phyloP scores from a whole-genome alignment of 129 eudicot species.

The Tanacetum coccineum region DNA sequence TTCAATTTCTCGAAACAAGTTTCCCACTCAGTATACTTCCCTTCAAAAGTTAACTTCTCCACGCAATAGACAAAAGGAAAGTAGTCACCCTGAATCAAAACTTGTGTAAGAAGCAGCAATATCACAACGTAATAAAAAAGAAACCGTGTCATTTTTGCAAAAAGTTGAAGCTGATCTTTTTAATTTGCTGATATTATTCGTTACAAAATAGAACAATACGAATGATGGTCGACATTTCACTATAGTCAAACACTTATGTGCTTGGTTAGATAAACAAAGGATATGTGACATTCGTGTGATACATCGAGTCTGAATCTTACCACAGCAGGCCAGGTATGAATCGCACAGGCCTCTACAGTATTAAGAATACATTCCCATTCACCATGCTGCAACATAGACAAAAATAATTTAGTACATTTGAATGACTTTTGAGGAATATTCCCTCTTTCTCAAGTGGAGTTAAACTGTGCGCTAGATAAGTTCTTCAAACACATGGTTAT shows the following conservation, averaged over 20 bases:
- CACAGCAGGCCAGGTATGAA: slow-evolving; percentile 73
- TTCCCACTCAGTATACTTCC: slow-evolving; percentile 62
- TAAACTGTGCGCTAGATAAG: neutral
- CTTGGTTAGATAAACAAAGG: neutral
- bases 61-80: slow-evolving; percentile 82
- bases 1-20: slow-evolving; percentile 71
- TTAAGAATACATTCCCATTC: slow-evolving; percentile 72
- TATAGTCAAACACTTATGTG: neutral
- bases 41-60: slow-evolving; percentile 53
- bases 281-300: neutral
- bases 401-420: neutral
- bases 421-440: slow-evolving; percentile 5
- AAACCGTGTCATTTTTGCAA: neutral
- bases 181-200: neutral
- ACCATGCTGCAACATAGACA: slow-evolving; percentile 79
- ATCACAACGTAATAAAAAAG: neutral
- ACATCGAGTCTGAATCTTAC: slow-evolving; percentile 35
- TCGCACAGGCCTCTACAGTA: slow-evolving; percentile 83
- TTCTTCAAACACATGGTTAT: neutral
- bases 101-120: slow-evolving; percentile 5
- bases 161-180: too few species aligned
- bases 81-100: slow-evolving; percentile 58
- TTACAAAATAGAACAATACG: neutral
- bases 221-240: neutral
- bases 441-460: slow-evolving; percentile 1